Percentiles rank a stretch among this genome's conserved stretches.
Evolutionary conservation across 2,329 filamentous ascomycete species (phyloP).

Genomic region (Trichoderma koningiopsis): DNA sequence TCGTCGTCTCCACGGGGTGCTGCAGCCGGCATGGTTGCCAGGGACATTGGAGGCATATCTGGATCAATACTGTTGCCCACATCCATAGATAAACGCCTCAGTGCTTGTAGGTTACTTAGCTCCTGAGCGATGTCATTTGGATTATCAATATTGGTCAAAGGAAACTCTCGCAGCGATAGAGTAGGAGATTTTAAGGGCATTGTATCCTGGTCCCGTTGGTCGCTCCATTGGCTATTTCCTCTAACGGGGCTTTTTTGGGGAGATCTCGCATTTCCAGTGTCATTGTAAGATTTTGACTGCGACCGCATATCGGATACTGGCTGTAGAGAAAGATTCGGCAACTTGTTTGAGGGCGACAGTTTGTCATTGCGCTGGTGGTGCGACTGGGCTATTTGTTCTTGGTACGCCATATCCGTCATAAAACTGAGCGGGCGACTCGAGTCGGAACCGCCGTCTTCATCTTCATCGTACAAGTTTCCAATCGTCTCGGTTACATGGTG

Average conservation of each 20-base stretch:
- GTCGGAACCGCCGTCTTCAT: conserved; percentile 62
- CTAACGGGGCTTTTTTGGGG: conserved; percentile 47
- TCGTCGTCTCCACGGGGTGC: conserved; percentile 74
- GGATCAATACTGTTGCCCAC: conserved; percentile 72
- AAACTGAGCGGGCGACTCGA: conserved; percentile 72
- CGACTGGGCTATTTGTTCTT: conserved; percentile 50
- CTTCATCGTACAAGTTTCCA: conserved; percentile 84
- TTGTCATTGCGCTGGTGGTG: conserved; percentile 23
- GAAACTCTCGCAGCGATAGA: conserved; percentile 61
- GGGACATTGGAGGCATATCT: conserved; percentile 70
- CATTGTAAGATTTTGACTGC: conserved; percentile 29
- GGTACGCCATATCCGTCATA: conserved; percentile 58
- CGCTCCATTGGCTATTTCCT: conserved; percentile 45
- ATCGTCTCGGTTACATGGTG: conserved; percentile 96
- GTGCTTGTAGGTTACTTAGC: conserved; percentile 85
- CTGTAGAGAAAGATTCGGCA: conserved; percentile 47
- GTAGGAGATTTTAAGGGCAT: conserved; percentile 55
- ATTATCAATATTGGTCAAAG: conserved; percentile 87
- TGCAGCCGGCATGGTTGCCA: conserved; percentile 70
- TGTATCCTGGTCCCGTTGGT: conserved; percentile 45
- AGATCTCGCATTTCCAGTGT: conserved; percentile 44
- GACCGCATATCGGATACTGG: conserved; percentile 46
- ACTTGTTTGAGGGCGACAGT: conserved; percentile 38
- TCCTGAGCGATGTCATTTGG: conserved; percentile 89
- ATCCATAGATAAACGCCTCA: conserved; percentile 94